Evolutionary conservation across 495 filamentous ascomycete species (phyloP), one percentile per base, ranked within the genome.

Genomic region (Parmelia sp.): DNA sequence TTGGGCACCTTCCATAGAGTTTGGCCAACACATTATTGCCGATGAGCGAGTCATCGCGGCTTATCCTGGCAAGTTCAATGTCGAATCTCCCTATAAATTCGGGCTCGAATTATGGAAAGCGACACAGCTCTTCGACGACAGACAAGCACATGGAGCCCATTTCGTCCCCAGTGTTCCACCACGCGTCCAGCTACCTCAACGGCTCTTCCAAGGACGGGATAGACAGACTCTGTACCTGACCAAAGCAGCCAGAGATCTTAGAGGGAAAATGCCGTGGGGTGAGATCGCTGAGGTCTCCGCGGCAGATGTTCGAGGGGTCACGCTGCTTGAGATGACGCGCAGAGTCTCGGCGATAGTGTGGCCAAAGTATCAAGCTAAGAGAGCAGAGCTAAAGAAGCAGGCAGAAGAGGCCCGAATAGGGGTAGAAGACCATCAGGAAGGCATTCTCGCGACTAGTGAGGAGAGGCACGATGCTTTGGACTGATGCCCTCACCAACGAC

Each of bases 251-350:
- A 51, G 12, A 12, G 8, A 51, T 9, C 29, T 29, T 25, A 51
- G 47, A 51, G 37, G 57, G 1, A 4, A 19, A 44, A 60, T 17
- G 37, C 1, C 37, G 9, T 10, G 21, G 15, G 37, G 23, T 5
- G 25, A 60, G 37, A 44, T 14, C 10, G 57, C 37, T 11, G n/a
- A 60, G n/a, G 31, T 60, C 11, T 60, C 57, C 29, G 57, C 57
- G 19, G 37, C 25, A 11, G 57, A 60, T 29, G 37, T 39, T 1
- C 36, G 35, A 44, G 25, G n/a, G n/a, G 15, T 37, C 29, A 33
- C 29, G 29, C 37, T 56, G 3, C 0, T 25, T 19, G 57, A 60
- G 29, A 44, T 58, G 35, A 39, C 39, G 3, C 36, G 29, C 29
- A 56, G 36, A 4, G 33, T 49, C 53, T 53, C 35, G 51, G 60